phyloP scores from a whole-genome alignment of 805 yeast species.

The Candida railenensis region DNA sequence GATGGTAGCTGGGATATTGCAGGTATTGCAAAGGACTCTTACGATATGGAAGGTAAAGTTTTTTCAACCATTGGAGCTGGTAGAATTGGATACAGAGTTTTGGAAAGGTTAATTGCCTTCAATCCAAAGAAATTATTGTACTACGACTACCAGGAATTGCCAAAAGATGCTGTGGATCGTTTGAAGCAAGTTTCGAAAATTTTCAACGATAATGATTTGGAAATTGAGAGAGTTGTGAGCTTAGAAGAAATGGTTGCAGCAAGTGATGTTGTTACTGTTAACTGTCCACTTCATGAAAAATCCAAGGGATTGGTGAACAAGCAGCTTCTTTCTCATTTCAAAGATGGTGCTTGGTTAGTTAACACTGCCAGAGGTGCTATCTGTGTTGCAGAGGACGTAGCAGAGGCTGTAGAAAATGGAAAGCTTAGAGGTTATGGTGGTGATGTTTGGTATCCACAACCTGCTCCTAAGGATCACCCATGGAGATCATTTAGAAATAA shows the following conservation, averaged over 20 bases:
- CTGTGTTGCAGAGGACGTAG: slow-evolving; percentile 69
- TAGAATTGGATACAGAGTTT: slow-evolving; percentile 73
- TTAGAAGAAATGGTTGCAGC: slow-evolving; percentile 65
- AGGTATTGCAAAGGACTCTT: slow-evolving; percentile 68
- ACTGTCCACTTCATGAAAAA: slow-evolving; percentile 73
- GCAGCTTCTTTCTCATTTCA: slow-evolving; percentile 64
- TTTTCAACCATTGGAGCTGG: slow-evolving; percentile 83
- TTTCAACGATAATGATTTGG: slow-evolving; percentile 50
- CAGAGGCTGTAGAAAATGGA: slow-evolving; percentile 68
- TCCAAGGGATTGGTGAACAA: slow-evolving; percentile 68
- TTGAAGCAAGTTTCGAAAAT: slow-evolving; percentile 35
- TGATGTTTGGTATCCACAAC: slow-evolving; percentile 85
- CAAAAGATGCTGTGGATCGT: slow-evolving; percentile 46
- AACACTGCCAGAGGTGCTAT: slow-evolving; percentile 86
- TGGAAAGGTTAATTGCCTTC: slow-evolving; percentile 70
- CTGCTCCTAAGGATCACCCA: slow-evolving; percentile 74
- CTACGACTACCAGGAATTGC: slow-evolving; percentile 71
- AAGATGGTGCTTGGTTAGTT: slow-evolving; percentile 70
- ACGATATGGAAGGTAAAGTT: slow-evolving; percentile 73
- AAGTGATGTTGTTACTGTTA: slow-evolving; percentile 74
- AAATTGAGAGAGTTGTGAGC: slow-evolving; percentile 57
- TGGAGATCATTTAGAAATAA: slow-evolving; percentile 71
- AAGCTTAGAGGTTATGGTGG: slow-evolving; percentile 80
- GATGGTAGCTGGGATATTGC: slow-evolving; percentile 75
- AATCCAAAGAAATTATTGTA: slow-evolving; percentile 72